Evolutionary conservation across 768 basidiomycete species (phyloP).

Genomic region (Suillus hirtellus): DNA sequence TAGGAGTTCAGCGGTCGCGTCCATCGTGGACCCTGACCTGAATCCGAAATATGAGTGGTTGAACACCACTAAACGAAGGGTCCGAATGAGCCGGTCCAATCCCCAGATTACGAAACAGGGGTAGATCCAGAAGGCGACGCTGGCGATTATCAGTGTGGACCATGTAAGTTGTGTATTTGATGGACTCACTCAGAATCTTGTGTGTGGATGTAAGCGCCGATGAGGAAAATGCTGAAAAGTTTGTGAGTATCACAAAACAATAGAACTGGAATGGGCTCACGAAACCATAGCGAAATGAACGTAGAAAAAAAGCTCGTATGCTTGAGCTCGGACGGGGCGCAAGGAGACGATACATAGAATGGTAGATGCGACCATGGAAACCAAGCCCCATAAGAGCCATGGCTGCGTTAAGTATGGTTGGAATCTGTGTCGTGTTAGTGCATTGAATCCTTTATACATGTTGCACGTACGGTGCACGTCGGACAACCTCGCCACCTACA

Average conservation of each 20-base stretch:
- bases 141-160: conserved; percentile 6
- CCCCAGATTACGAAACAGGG: conserved; percentile 54
- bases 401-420: conserved; percentile 11
- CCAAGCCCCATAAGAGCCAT: conserved; percentile 30
- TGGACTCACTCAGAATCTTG: conserved; percentile 11
- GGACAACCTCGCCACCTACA: conserved; percentile 40
- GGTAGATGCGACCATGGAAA: conserved; percentile 39
- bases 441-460: background rate
- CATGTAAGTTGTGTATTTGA: background rate
- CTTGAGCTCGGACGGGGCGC: conserved; percentile 44
- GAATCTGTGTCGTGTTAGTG: conserved; percentile 6
- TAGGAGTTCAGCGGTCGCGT: conserved; percentile 42
- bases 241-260: background rate
- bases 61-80: conserved; percentile 40
- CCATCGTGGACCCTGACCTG: conserved; percentile 24
- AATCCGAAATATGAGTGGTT: conserved; percentile 40
- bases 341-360: conserved; percentile 45
- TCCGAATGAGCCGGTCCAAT: conserved; percentile 48
- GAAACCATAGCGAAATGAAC: conserved; percentile 42
- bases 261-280: conserved; percentile 24
- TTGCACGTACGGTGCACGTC: conserved; percentile 1
- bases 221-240: conserved; percentile 29
- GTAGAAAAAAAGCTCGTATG: conserved; percentile 52
- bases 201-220: conserved; percentile 34
- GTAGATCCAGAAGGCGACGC: conserved; percentile 40